A percentile compares a stretch with the other conserved stretches of the same genome.
Conservation (phyloP, 2,329 filamentous ascomycete genomes). For the Emericellopsis atlantica region DNA sequence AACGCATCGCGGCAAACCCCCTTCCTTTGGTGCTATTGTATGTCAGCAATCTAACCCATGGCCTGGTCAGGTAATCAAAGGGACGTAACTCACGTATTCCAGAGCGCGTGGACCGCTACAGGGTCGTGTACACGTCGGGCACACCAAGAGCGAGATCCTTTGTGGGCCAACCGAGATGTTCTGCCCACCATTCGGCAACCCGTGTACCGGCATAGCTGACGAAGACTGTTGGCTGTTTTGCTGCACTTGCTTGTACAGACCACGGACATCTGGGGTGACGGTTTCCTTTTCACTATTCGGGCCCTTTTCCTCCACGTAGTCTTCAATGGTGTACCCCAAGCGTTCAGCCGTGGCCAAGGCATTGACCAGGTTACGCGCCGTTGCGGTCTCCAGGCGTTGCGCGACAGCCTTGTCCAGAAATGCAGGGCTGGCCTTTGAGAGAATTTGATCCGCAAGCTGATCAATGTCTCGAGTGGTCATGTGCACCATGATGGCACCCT, state of each 20-base stretch:
- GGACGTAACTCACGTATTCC: slow-evolving; percentile 14
- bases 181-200: no score
- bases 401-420: slow-evolving; percentile 43
- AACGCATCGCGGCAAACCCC: slow-evolving; percentile 10
- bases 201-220: background rate
- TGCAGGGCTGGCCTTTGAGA: slow-evolving; percentile 29
- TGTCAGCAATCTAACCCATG: background rate
- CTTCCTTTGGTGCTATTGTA: slow-evolving; percentile 14
- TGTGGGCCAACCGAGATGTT: no score
- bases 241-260: background rate
- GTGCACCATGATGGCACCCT: slow-evolving; percentile 26
- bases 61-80: background rate
- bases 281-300: slow-evolving; percentile 5
- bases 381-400: slow-evolving; percentile 37
- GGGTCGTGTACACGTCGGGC: slow-evolving; percentile 17
- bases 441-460: slow-evolving; percentile 25
- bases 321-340: slow-evolving; percentile 39
- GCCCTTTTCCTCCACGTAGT: slow-evolving; percentile 30
- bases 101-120: slow-evolving; percentile 18
- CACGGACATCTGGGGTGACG: background rate
- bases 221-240: background rate
- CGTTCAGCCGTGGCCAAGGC: slow-evolving; percentile 43
- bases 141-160: slow-evolving; percentile 9
- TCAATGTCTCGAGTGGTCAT: slow-evolving; percentile 29
- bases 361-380: slow-evolving; percentile 40